Evolutionary conservation across 139 green algal genomes (phyloP).

Genomic region (Chlorella ohadii): DNA sequence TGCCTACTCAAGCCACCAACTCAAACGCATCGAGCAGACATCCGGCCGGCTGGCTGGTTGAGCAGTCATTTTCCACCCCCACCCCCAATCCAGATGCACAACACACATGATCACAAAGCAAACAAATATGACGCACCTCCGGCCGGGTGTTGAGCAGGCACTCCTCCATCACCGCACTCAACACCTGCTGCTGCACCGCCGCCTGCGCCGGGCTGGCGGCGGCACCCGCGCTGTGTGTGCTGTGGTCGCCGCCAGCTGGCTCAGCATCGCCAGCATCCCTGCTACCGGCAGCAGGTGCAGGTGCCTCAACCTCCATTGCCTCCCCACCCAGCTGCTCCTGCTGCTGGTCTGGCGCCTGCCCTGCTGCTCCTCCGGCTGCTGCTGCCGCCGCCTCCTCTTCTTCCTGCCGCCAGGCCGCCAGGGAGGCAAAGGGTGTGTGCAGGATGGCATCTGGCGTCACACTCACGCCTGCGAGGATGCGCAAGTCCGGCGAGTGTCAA

Average conservation of each 20-base stretch:
- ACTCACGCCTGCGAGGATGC: constrained; percentile 43
- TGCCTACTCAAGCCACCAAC: too few species aligned
- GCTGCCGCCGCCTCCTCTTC: constrained; percentile 1
- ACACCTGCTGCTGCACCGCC: constrained; percentile 45
- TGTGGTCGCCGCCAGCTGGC: neutral
- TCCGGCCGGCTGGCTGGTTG: too few species aligned
- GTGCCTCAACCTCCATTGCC: constrained; percentile 34
- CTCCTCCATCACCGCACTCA: constrained; percentile 64
- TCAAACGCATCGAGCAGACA: too few species aligned
- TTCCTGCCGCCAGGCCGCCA: constrained; percentile 42
- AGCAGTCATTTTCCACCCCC: too few species aligned
- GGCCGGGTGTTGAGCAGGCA: constrained; percentile 54
- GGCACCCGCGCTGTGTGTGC: neutral
- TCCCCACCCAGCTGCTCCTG: neutral
- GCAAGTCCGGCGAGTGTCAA: neutral
- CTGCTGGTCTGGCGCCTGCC: neutral
- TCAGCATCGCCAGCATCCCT: neutral
- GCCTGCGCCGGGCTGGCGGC: neutral
- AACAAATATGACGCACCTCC: constrained; percentile 50
- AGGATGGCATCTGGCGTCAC: constrained; percentile 62
- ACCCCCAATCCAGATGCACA: too few species aligned
- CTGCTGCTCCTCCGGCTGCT: neutral
- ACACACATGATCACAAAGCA: too few species aligned
- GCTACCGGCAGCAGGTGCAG: neutral
- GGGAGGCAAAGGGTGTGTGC: constrained; percentile 46